phyloP scores from a whole-genome alignment of 1,284 basidiomycete genomes.

The Cutaneotrichosporon cavernicola region DNA sequence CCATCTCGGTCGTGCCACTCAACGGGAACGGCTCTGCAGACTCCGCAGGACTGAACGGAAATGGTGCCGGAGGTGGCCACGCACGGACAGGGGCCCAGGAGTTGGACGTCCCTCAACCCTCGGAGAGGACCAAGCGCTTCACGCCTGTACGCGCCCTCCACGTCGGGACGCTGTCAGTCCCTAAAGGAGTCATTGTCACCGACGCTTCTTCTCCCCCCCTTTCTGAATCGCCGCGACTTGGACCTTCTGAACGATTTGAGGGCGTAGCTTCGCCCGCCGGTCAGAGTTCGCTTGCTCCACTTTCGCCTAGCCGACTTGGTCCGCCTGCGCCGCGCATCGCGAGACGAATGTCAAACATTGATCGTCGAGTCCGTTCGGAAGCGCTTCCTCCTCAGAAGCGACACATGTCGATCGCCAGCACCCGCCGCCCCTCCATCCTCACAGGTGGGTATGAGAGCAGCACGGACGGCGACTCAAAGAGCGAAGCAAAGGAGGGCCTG shows the following conservation, averaged over 20 bases:
- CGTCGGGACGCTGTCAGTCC: background rate
- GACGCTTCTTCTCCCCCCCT: background rate
- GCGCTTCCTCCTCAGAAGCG: conserved; percentile 4
- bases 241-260: conserved; percentile 58
- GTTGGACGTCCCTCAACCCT: background rate
- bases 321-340: background rate
- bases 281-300: background rate
- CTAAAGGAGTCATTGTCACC: background rate
- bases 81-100: background rate
- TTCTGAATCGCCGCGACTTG: conserved; percentile 76
- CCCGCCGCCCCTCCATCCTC: conserved; percentile 25
- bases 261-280: background rate
- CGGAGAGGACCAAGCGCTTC: conserved; percentile 1
- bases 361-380: conserved; percentile 19
- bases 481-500: background rate
- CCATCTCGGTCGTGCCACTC: background rate
- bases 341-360: conserved; percentile 12
- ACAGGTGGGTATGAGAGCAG: conserved; percentile 47
- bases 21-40: background rate
- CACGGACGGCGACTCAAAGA: conserved; percentile 26
- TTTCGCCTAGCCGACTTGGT: background rate
- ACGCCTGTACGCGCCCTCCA: conserved; percentile 7
- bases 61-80: background rate
- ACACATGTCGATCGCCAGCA: conserved; percentile 15
- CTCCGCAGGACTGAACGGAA: background rate